Conservation (phyloP, 2,329 filamentous ascomycete species). For the Colletotrichum sp. region DNA sequence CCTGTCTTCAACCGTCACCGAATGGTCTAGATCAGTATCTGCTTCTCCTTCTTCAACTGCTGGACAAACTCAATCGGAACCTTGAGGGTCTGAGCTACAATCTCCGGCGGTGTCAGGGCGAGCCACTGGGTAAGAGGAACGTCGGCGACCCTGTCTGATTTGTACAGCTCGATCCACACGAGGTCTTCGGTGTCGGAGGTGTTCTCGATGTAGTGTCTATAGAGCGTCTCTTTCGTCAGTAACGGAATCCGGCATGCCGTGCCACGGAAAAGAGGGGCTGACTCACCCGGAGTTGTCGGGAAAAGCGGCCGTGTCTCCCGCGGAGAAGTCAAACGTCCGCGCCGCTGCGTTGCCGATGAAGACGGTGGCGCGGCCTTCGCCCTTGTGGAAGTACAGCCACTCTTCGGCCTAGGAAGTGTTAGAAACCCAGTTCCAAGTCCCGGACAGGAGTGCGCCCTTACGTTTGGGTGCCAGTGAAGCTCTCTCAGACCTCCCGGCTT, state of each 20-base stretch:
- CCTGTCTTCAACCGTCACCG: neutral
- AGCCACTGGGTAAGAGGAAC: constrained; percentile 74
- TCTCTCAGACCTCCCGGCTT: constrained; percentile 69
- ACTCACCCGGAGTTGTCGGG: constrained; percentile 65
- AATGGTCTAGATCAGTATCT: constrained; percentile 48
- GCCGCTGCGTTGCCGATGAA: constrained; percentile 67
- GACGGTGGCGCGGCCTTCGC: constrained; percentile 65
- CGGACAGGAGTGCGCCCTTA: constrained; percentile 39
- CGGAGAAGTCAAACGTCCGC: constrained; percentile 70
- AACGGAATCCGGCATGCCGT: neutral
- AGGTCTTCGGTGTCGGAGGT: constrained; percentile 67
- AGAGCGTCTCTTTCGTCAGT: neutral
- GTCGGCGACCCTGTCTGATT: constrained; percentile 69
- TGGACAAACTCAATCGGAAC: constrained; percentile 62
- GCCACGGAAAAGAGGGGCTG: neutral
- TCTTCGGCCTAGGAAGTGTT: constrained; percentile 61
- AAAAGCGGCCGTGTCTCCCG: constrained; percentile 73
- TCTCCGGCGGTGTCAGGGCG: constrained; percentile 67
- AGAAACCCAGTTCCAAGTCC: neutral
- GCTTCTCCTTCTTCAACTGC: constrained; percentile 68
- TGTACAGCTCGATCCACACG: constrained; percentile 74
- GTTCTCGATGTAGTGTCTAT: constrained; percentile 73
- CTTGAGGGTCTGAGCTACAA: constrained; percentile 66
- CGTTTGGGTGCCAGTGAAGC: constrained; percentile 73
- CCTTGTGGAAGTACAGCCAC: constrained; percentile 74